Conservation (phyloP, 129 eudicot genomes). For the Flaveria brownii region DNA sequence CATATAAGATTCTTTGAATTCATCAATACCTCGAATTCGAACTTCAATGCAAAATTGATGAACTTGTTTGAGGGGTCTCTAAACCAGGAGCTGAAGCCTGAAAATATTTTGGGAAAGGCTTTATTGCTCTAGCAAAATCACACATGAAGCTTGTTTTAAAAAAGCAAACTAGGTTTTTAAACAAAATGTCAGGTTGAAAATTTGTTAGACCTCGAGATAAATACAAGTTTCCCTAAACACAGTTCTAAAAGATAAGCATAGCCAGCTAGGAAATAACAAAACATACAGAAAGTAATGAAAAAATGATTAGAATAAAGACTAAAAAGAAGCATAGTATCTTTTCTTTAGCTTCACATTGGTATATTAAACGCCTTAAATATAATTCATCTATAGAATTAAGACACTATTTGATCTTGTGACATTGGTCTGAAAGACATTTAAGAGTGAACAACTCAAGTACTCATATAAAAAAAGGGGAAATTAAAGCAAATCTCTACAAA, state of each 20-base stretch:
- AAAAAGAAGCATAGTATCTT: not conserved
- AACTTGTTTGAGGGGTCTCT: conserved; percentile 31
- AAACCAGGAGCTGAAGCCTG: conserved; percentile 44
- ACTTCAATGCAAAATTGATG: conserved; percentile 29
- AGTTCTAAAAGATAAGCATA: not conserved
- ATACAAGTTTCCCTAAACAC: not conserved
- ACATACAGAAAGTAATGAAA: not conserved
- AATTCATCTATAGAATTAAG: not conserved
- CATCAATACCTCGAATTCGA: conserved; percentile 39
- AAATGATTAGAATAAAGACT: not conserved
- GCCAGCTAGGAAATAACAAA: not conserved
- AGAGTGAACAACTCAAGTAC: conserved; percentile 6
- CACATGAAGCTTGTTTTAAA: conserved; percentile 44
- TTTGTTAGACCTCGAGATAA: not conserved
- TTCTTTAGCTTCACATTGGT: conserved; percentile 3
- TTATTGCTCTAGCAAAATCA: conserved; percentile 62
- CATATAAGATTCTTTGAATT: not conserved
- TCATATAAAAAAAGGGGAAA: not conserved
- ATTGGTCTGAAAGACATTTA: not conserved
- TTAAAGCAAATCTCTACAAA: not conserved
- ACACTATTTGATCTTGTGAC: not conserved
- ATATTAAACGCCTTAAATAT: not conserved
- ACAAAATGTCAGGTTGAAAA: not conserved
- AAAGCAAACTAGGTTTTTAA: conserved; percentile 20
- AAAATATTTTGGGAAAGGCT: conserved; percentile 57